Evolutionary conservation across 2,329 filamentous ascomycete species (phyloP).

Genomic region (Diaporthe amygdali): DNA sequence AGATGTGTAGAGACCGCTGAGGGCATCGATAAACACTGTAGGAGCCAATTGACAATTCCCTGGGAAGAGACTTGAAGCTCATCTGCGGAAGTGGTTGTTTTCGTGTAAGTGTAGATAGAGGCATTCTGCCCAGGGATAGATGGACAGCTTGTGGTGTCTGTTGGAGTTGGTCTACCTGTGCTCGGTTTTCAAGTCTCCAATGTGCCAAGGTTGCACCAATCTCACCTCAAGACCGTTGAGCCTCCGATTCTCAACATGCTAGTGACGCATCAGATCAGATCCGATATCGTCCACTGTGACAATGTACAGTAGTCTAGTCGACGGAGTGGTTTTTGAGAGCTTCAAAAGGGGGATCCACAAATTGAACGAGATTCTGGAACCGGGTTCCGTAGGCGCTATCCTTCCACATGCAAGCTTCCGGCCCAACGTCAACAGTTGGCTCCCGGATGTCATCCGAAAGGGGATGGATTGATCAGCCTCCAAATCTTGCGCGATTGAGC

Average conservation of each 20-base stretch:
- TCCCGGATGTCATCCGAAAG: not conserved
- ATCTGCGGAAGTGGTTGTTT: too few relatives aligned
- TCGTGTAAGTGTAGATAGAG: not conserved
- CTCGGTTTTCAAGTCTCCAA: not conserved
- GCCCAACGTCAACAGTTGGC: not conserved
- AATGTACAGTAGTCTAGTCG: not conserved
- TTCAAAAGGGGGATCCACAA: not conserved
- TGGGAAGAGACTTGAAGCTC: not conserved
- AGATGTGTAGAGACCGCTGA: not conserved
- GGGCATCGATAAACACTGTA: not conserved
- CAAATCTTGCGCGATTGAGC: not conserved
- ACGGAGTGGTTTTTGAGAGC: not conserved
- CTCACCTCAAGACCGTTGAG: not conserved
- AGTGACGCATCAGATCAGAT: not conserved
- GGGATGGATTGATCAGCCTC: not conserved
- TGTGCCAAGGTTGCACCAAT: constrained; percentile 4
- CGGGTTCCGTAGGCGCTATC: not conserved
- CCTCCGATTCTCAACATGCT: not conserved
- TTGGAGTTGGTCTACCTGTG: not conserved
- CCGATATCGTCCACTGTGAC: not conserved
- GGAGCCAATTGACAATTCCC: not conserved
- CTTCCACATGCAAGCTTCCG: not conserved
- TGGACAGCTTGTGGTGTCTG: not conserved
- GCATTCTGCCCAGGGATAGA: not conserved
- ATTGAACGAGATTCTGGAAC: not conserved